These are phyloP conservation scores for Dictyostelium citrinum DNA, from an alignment of 78 protist genomes.

Conservation along the genomic window DNA sequence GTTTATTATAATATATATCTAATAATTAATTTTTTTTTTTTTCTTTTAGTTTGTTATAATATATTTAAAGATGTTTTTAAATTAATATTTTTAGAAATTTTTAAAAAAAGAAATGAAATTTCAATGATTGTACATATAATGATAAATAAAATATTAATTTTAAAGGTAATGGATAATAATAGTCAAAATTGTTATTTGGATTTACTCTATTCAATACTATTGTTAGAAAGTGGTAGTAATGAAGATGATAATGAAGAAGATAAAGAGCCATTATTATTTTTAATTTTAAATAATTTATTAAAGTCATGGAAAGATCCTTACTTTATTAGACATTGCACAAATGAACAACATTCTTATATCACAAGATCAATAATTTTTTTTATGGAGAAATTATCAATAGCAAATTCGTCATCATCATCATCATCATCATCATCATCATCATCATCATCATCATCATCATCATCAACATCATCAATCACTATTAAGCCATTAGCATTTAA, in stretches of 20 bases:
- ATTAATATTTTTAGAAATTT: constrained; percentile 2
- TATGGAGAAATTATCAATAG: neutral
- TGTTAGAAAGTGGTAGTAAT: neutral
- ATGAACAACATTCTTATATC: constrained; percentile 33
- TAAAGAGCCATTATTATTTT: neutral
- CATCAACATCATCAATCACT: neutral
- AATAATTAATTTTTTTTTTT: neutral
- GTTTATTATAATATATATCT: neutral
- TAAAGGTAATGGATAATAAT: neutral
- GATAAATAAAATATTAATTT: constrained; percentile 11
- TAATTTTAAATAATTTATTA: constrained; percentile 17
- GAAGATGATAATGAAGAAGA: neutral
- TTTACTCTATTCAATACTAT: neutral
- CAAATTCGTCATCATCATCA: neutral
- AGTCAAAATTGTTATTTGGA: constrained; percentile 18
- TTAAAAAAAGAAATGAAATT: neutral
- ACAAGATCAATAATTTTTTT: constrained; percentile 33
- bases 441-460: neutral
- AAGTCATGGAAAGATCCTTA: constrained; percentile 53
- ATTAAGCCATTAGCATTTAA: neutral
- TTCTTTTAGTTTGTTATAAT: neutral
- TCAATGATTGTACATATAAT: constrained; percentile 6
- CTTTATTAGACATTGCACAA: constrained; percentile 35
- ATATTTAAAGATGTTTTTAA: neutral
- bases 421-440: neutral